A percentile compares a stretch with the other conserved stretches of the same genome.
Conservation (phyloP, 371 early-diverging fungal genomes). For the Fennellomyces sp. region DNA sequence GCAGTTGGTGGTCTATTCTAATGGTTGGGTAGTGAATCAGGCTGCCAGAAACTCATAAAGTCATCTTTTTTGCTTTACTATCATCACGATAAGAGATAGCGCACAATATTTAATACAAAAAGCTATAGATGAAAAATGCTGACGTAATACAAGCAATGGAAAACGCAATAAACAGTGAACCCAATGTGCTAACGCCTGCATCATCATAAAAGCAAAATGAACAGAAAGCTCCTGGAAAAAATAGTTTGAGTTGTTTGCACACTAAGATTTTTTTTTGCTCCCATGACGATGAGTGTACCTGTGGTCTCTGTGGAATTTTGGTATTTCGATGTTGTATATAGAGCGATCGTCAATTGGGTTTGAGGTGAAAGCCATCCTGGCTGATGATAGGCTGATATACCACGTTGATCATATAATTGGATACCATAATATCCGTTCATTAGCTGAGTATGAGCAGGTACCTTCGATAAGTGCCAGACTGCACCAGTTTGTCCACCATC, state of each 20-base stretch:
- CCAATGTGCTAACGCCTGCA: constrained; percentile 28
- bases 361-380: constrained; percentile 49
- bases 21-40: not conserved
- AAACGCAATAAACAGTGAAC: constrained; percentile 37
- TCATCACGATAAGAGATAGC: not conserved
- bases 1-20: not conserved
- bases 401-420: constrained; percentile 53
- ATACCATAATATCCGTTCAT: constrained; percentile 49
- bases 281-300: constrained; percentile 6
- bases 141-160: constrained; percentile 41
- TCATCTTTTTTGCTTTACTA: not conserved
- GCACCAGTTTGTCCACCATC: constrained; percentile 41
- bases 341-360: constrained; percentile 39
- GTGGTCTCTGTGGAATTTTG: not conserved
- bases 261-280: not conserved
- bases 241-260: too few species aligned
- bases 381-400: constrained; percentile 26
- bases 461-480: constrained; percentile 43
- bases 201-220: constrained; percentile 48
- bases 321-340: constrained; percentile 40
- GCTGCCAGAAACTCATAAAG: not conserved
- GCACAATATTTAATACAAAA: constrained; percentile 9
- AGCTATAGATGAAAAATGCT: constrained; percentile 37
- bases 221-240: constrained; percentile 44
- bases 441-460: constrained; percentile 39